These are phyloP conservation scores for Lichtheimia ornata DNA, from an alignment of 371 early-diverging fungal species.

Conservation along the genomic window DNA sequence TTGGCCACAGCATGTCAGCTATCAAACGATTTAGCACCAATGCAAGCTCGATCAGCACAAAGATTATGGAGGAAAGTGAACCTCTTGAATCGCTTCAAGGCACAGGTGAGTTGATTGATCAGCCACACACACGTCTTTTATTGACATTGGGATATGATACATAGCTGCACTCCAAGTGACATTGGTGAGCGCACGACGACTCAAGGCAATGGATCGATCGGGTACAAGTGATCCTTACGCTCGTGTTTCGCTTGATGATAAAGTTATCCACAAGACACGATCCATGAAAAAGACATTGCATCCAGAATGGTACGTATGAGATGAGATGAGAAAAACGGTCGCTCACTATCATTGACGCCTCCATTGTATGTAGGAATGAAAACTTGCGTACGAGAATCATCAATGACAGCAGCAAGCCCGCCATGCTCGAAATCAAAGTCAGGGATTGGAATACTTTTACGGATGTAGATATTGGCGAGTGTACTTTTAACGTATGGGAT, in stretches of 20 bases:
- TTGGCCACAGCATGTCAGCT: conserved; percentile 25
- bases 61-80: not conserved
- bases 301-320: conserved; percentile 57
- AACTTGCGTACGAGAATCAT: conserved; percentile 30
- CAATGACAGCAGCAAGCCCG: conserved; percentile 19
- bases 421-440: conserved; percentile 56
- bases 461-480: conserved; percentile 69
- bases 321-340: not conserved
- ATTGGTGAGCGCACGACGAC: conserved; percentile 53
- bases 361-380: conserved; percentile 18
- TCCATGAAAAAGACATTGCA: conserved; percentile 77
- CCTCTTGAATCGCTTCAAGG: too few species aligned
- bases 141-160: not conserved
- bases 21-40: conserved; percentile 7
- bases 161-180: conserved; percentile 43
- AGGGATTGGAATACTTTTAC: conserved; percentile 72
- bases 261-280: conserved; percentile 73
- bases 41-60: conserved; percentile 1
- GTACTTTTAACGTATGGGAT: conserved; percentile 50
- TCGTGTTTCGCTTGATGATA: conserved; percentile 56
- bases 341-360: not conserved
- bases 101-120: too few species aligned
- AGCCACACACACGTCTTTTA: too few species aligned
- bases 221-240: conserved; percentile 67
- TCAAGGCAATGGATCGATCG: conserved; percentile 61